phyloP scores from a whole-genome alignment of 345 rosid genomes.

The Eucalyptus dawsonii region DNA sequence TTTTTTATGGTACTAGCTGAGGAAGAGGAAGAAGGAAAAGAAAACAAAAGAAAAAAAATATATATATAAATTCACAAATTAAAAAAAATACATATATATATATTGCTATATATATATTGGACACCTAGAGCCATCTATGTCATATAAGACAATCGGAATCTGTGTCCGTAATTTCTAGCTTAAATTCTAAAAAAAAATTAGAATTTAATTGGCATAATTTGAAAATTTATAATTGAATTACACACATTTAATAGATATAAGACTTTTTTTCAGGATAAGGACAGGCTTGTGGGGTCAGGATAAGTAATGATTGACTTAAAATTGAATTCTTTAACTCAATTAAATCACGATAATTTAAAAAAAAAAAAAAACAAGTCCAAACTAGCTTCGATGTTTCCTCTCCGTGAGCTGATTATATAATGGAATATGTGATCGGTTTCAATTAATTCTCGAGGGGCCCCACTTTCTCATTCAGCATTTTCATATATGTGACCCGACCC shows the following conservation, averaged over 20 bases:
- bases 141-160: too few species aligned
- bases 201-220: neutral
- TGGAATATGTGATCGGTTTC: neutral
- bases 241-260: too few species aligned
- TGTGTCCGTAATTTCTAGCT: too few species aligned
- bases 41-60: too few species aligned
- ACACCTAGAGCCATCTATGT: fast-evolving
- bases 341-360: neutral
- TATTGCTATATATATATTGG: too few species aligned
- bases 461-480: neutral
- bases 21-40: too few species aligned
- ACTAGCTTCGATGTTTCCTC: neutral
- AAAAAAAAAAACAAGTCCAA: neutral
- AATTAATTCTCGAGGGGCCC: neutral
- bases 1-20: too few species aligned
- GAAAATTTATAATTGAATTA: neutral
- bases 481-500: neutral
- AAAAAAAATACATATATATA: too few species aligned
- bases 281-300: neutral
- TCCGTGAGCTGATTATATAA: neutral
- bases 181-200: too few species aligned
- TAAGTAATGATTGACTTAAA: neutral
- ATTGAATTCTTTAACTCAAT: neutral
- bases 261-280: neutral
- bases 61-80: too few species aligned